Evolutionary conservation across 2,329 filamentous ascomycete species (phyloP).

Genomic region (Podosphaera fusca): DNA sequence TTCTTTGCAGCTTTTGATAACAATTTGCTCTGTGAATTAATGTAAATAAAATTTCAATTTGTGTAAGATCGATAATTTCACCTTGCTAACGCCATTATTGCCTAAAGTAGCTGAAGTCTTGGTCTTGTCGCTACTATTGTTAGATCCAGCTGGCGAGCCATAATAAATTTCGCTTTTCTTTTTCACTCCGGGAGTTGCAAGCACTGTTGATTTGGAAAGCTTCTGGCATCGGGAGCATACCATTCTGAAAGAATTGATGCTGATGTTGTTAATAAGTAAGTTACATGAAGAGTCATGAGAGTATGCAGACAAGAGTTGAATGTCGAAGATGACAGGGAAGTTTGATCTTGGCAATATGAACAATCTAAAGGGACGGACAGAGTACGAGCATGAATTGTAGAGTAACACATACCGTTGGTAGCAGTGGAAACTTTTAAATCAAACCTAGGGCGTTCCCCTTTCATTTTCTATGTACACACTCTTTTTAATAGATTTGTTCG

Average conservation of each 20-base stretch:
- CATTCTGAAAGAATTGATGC: constrained; percentile 21
- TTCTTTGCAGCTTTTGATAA: constrained; percentile 41
- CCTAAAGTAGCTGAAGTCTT: constrained; percentile 30
- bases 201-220: constrained; percentile 32
- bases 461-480: neutral
- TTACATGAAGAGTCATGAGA: neutral
- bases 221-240: constrained; percentile 43
- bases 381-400: neutral
- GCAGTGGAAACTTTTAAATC: neutral
- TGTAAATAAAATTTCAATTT: neutral
- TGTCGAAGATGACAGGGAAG: neutral
- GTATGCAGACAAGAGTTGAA: neutral
- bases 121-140: constrained; percentile 20
- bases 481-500: neutral
- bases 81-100: constrained; percentile 35
- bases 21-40: constrained; percentile 31
- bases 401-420: neutral
- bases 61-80: constrained; percentile 12
- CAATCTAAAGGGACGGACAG: neutral
- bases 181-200: constrained; percentile 41
- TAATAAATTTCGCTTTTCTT: constrained; percentile 45
- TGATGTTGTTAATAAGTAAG: constrained; percentile 4
- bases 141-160: constrained; percentile 24
- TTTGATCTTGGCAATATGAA: neutral
- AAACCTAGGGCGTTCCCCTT: neutral